Evolutionary conservation across 2,329 filamentous ascomycete species (phyloP), one percentile per base, ranked within the genome.

Genomic region (Lecanicillium sp.): DNA sequence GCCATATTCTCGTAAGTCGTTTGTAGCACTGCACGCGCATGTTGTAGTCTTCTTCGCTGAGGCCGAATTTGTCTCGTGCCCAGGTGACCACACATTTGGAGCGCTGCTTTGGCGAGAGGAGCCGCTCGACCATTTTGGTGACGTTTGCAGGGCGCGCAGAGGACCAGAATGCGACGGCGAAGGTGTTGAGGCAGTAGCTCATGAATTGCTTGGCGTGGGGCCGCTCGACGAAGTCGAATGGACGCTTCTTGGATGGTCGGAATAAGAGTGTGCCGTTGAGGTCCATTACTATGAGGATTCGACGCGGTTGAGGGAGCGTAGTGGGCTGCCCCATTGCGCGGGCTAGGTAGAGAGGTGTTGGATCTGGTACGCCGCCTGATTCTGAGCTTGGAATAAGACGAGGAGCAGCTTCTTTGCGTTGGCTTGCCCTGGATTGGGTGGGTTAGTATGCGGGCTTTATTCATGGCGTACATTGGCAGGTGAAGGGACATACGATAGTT

Each of bases 221-320:
- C 1, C 92, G 82, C 46, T 71, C 63, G 31, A 78, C 62, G 55
- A 88, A 85, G 30, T 58, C 56, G 9, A 66, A 70, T 6, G 63
- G 60, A 2, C 52, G 54, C 18, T 55, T 56, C 33, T 67, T 65
- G 37, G 67, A 68, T 8, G 78, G 80, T 5, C 92, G 83, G 62
- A 75, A 71, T 27, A 96, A 73, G 1, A 98, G 71, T 0, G 90
- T 95, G 45, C 92, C 92, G 58, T 96, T 98, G 28, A 98, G 75
- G 61, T 98, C 92, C 45, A 96, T 75, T 33, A 96, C 75, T 36
- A 98, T 69, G 16, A 98, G 77, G 25, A 95, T 71, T 13, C 73
- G 74, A 29, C 76, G 75, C 2, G 80, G 73, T 1, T 57, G 36
- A 0, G 58, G 29, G 4, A 73, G 59, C 13, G 48, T 47, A 19